Evolutionary conservation across 257 asterid species (phyloP).

Genomic region (Solanum arcanum): DNA sequence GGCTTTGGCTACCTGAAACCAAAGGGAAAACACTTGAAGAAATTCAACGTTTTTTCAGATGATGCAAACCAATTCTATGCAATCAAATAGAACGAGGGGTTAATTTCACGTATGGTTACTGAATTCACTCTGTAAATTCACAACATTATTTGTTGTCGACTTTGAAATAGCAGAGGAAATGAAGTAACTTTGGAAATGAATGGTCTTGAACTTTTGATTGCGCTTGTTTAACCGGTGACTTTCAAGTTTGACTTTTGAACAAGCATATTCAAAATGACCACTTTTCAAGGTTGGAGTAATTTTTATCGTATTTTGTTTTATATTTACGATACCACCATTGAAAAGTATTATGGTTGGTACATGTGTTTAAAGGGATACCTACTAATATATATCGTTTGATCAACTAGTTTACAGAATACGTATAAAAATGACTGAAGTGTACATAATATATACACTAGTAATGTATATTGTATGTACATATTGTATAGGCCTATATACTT

Average conservation of each 20-base stretch:
- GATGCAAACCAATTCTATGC: not conserved
- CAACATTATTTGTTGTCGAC: not conserved
- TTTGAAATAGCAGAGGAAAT: not conserved
- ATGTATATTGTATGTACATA: not conserved
- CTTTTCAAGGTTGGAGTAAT: not conserved
- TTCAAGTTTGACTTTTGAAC: not conserved
- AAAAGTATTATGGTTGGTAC: not conserved
- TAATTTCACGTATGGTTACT: not conserved
- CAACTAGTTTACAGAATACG: not conserved
- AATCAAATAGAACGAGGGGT: not conserved
- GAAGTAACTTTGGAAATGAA: not conserved
- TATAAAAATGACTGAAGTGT: not conserved
- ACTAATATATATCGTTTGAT: not conserved
- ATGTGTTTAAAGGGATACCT: not conserved
- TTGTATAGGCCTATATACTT: not conserved
- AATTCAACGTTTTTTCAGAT: slow-evolving; percentile 46
- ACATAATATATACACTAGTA: not conserved
- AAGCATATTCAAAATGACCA: not conserved
- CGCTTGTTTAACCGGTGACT: not conserved
- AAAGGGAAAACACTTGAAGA: slow-evolving; percentile 84
- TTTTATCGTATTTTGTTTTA: not conserved
- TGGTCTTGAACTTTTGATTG: not conserved
- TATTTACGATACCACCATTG: not conserved
- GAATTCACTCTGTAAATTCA: not conserved
- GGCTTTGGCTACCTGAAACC: slow-evolving; percentile 76